phyloP scores from a whole-genome alignment of 2,329 filamentous ascomycete species.

The Aureobasidium uvarum region DNA sequence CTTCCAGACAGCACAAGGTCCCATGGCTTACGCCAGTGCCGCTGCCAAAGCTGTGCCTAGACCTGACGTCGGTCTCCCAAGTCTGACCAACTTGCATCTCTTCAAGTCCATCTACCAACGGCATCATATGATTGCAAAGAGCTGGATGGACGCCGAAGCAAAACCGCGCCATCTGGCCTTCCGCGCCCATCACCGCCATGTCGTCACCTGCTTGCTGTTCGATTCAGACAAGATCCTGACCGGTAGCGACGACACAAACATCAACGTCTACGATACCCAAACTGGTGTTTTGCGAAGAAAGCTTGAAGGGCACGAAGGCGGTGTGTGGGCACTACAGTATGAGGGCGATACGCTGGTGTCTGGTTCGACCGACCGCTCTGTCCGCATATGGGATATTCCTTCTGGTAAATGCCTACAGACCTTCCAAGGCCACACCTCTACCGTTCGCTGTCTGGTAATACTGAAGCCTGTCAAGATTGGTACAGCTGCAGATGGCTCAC shows the following conservation, averaged over 20 bases:
- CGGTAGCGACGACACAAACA: constrained; percentile 94
- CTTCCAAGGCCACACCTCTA: constrained; percentile 97
- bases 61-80: constrained; percentile 73
- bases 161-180: constrained; percentile 92
- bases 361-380: constrained; percentile 91
- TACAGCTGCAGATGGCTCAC: constrained; percentile 65
- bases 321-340: constrained; percentile 96
- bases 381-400: constrained; percentile 99
- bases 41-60: constrained; percentile 81
- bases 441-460: constrained; percentile 92
- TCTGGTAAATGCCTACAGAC: constrained; percentile 89
- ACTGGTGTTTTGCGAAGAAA: constrained; percentile 81
- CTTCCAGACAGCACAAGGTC: constrained; percentile 66
- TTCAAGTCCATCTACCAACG: constrained; percentile 96
- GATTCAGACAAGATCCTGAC: constrained; percentile 98
- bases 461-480: constrained; percentile 81
- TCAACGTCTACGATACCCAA: constrained; percentile 97
- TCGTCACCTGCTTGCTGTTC: constrained; percentile 96
- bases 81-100: constrained; percentile 79
- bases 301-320: constrained; percentile 90
- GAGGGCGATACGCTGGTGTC: constrained; percentile 94
- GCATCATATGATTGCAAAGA: constrained; percentile 83
- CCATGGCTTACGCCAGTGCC: constrained; percentile 79
- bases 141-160: constrained; percentile 81
- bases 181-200: constrained; percentile 91